phyloP scores from a whole-genome alignment of 1,139 yeast species.

The Hansenula sp. region DNA sequence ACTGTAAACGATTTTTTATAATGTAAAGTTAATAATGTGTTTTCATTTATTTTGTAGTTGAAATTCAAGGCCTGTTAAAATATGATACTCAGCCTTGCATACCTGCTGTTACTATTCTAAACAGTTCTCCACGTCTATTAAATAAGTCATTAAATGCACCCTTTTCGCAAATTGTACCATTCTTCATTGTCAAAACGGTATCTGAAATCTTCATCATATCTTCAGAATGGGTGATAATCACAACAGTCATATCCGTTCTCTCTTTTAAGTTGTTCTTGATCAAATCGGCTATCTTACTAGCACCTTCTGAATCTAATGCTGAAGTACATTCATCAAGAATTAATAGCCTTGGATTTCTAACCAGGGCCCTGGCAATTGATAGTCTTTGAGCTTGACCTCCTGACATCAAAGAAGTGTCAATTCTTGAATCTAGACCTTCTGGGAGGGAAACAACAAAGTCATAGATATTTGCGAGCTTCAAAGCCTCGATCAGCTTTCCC shows the following conservation, averaged over 20 bases:
- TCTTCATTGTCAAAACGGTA: slow-evolving; percentile 35
- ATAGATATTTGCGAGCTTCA: slow-evolving; percentile 44
- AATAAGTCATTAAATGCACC: slow-evolving; percentile 29
- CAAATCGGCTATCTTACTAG: slow-evolving; percentile 36
- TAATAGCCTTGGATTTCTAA: slow-evolving; percentile 57
- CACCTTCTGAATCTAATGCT: slow-evolving; percentile 60
- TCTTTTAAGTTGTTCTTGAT: slow-evolving; percentile 33
- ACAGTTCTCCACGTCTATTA: slow-evolving; percentile 19
- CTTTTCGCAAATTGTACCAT: slow-evolving; percentile 39
- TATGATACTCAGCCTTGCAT: slow-evolving; percentile 1
- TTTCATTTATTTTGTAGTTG: neutral
- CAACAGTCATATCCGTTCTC: slow-evolving; percentile 32
- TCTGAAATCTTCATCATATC: slow-evolving; percentile 51
- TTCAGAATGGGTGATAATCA: slow-evolving; percentile 57
- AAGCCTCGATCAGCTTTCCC: slow-evolving; percentile 34
- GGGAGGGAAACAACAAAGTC: slow-evolving; percentile 51
- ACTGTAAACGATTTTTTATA: neutral
- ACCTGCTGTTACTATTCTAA: slow-evolving; percentile 22
- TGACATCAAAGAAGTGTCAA: slow-evolving; percentile 59
- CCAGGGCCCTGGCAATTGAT: slow-evolving; percentile 68
- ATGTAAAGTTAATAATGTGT: neutral
- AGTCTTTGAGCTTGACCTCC: slow-evolving; percentile 82
- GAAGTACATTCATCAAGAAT: slow-evolving; percentile 81
- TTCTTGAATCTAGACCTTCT: slow-evolving; percentile 48
- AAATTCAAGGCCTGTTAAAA: too few relatives aligned